Base-by-base conservation (phyloP, 2,329 filamentous ascomycete genomes). In the Dactylellina haptotyla region DNA sequence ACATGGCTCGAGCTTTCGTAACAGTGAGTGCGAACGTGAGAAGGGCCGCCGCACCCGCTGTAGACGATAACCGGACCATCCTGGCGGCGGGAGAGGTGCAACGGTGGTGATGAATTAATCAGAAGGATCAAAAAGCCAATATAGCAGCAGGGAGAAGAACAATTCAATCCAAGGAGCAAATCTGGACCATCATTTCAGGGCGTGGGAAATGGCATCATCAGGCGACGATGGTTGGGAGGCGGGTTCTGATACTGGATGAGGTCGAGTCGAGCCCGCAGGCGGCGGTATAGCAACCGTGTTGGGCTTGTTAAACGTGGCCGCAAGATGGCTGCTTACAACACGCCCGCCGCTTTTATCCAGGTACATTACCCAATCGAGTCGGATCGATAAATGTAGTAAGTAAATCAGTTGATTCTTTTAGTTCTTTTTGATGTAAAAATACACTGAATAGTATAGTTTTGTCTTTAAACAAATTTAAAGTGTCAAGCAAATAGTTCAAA, bases 1-100 rank as follows among this genome's bases (percentile, higher is more conserved):
- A 97, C 65, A 78, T 65, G 5, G 54, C 66, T 41, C 10, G 5
- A 4, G 48, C n/a, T 9, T 26, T 18, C 8, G 26, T 20, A n/a
- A 51, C 10, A 16, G n/a, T 53, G 30, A 72, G 46, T 50, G 66
- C 43, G 9, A 61, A 53, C 30, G 53, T 46, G 28, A 70, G 41
- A 30, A 71, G 51, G 23, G 50, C 61, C 51, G 59, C 54, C 26
- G 46, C 59, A 41, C 59, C 4, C 25, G 67, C 53, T 41, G 59
- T 46, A 51, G 67, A 64, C 45, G 66, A 72, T 59, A 65, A 43
- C 54, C 67, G 67, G 34, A 72, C 67, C 67, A 72, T 72, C 67
- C 9, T 32, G 28, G 32, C 43, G 23, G 26, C 2, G 37, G 6
- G 16, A 28, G 30, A 23, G 34, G 25, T 8, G 26, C 32, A 63